phyloP scores from a whole-genome alignment of 148 eudicot species.

The Arctostaphylos glauca region DNA sequence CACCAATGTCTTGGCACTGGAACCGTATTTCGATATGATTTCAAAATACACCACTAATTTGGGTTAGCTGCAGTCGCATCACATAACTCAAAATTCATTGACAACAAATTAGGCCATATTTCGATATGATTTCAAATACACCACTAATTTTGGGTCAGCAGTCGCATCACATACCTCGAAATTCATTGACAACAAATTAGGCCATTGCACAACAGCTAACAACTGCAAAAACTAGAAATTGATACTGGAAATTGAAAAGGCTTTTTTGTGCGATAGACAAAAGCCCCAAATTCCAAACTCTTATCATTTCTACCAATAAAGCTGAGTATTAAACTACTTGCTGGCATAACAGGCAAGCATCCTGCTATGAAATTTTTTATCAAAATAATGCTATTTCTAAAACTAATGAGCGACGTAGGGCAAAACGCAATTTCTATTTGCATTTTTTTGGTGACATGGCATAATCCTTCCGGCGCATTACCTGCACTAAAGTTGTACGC shows the following conservation, averaged over 20 bases:
- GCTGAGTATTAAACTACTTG: too few relatives aligned
- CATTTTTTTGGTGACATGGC: too few relatives aligned
- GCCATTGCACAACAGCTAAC: neutral
- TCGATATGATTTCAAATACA: slow-evolving; percentile 80
- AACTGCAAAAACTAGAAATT: neutral
- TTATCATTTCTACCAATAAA: neutral
- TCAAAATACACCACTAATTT: slow-evolving; percentile 80
- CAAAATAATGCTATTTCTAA: too few relatives aligned
- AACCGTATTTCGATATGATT: slow-evolving; percentile 88
- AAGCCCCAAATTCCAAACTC: neutral
- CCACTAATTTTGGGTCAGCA: slow-evolving; percentile 80
- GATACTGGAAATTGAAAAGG: neutral
- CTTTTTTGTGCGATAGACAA: neutral
- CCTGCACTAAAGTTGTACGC: too few relatives aligned
- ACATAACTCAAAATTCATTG: slow-evolving; percentile 73
- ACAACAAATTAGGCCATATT: slow-evolving; percentile 72
- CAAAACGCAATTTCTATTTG: too few relatives aligned
- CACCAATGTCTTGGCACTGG: slow-evolving; percentile 98
- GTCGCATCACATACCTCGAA: too few relatives aligned
- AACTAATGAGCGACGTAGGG: too few relatives aligned
- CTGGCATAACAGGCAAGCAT: too few relatives aligned
- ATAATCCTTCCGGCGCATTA: too few relatives aligned
- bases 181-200: neutral
- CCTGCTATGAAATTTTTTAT: too few relatives aligned
- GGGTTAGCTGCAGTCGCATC: slow-evolving; percentile 87